A percentile compares a stretch with the other conserved stretches of the same genome.
Evolutionary conservation across 441 rosid species (phyloP).

Genomic region (Jatropha multifida): DNA sequence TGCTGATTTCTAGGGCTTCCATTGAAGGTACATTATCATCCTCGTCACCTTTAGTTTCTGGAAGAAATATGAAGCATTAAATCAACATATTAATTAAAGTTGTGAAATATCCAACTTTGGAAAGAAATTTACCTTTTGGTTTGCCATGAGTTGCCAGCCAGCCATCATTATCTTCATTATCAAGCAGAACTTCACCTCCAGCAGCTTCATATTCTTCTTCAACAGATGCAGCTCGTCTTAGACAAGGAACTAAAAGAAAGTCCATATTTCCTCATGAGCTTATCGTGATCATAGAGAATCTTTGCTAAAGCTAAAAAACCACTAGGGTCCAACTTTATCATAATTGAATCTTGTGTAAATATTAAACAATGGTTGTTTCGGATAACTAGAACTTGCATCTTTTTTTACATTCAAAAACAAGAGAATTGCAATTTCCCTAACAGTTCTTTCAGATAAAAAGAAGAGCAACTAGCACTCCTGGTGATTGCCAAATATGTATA

Average conservation of each 20-base stretch:
- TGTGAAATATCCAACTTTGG: constrained; percentile 5
- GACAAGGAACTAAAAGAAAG: constrained; percentile 71
- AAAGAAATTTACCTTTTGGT: constrained; percentile 60
- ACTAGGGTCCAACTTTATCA: background rate
- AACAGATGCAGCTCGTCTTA: constrained; percentile 87
- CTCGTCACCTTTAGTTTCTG: constrained; percentile 62
- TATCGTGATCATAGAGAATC: background rate
- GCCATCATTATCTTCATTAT: constrained; percentile 94
- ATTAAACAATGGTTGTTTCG: background rate
- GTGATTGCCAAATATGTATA: background rate
- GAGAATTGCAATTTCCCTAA: background rate
- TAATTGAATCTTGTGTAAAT: background rate
- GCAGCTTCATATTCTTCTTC: constrained; percentile 96
- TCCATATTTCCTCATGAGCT: constrained; percentile 12
- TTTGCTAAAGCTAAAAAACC: background rate
- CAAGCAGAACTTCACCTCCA: constrained; percentile 93
- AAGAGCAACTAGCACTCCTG: background rate
- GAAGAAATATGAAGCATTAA: constrained; percentile 6
- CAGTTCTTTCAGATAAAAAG: background rate
- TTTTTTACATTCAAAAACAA: background rate
- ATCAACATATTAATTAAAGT: constrained; percentile 11
- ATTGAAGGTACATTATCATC: constrained; percentile 91
- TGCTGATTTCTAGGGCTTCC: constrained; percentile 70
- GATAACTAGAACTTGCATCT: background rate
- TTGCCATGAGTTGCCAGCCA: constrained; percentile 98